Conservation (phyloP, 2,329 filamentous ascomycete species). For the Aspergillus melleus region DNA sequence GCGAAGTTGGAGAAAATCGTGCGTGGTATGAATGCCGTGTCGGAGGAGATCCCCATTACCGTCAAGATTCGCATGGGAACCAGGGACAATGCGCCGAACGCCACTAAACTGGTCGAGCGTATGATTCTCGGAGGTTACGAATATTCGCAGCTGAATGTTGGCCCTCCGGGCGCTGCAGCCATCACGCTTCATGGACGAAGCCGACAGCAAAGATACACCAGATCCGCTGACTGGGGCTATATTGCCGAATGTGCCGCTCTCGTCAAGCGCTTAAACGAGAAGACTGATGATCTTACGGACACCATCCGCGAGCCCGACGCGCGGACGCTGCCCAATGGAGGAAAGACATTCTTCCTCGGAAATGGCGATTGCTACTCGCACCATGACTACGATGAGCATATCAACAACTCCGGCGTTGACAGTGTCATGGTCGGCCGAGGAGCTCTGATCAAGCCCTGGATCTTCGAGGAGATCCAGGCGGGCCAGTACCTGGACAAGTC, state of each 20-base stretch:
- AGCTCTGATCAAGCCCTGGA: conserved; percentile 95
- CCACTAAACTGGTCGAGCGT: conserved; percentile 76
- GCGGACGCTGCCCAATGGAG: conserved; percentile 67
- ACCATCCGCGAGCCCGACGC: conserved; percentile 76
- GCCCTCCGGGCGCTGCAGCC: conserved; percentile 84
- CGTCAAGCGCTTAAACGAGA: conserved; percentile 74
- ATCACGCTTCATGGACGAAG: conserved; percentile 92
- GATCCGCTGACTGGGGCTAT: conserved; percentile 90
- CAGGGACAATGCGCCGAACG: conserved; percentile 74
- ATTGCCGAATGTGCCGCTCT: conserved; percentile 86
- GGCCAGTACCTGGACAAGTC: conserved; percentile 96
- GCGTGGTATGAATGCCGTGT: conserved; percentile 92
- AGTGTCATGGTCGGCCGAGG: conserved; percentile 97
- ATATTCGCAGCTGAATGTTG: conserved; percentile 63
- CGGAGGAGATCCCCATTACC: conserved; percentile 85
- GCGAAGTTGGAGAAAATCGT: conserved; percentile 93
- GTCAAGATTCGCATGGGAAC: conserved; percentile 94
- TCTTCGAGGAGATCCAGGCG: conserved; percentile 92
- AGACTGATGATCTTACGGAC: conserved; percentile 67
- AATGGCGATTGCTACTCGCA: conserved; percentile 98
- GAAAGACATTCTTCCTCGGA: conserved; percentile 86
- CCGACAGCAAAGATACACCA: conserved; percentile 91
- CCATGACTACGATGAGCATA: conserved; percentile 76
- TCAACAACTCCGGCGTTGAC: conserved; percentile 78
- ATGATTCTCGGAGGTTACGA: conserved; percentile 79